Base-by-base conservation (phyloP, 371 early-diverging fungal species). In the Mucor sp. region DNA sequence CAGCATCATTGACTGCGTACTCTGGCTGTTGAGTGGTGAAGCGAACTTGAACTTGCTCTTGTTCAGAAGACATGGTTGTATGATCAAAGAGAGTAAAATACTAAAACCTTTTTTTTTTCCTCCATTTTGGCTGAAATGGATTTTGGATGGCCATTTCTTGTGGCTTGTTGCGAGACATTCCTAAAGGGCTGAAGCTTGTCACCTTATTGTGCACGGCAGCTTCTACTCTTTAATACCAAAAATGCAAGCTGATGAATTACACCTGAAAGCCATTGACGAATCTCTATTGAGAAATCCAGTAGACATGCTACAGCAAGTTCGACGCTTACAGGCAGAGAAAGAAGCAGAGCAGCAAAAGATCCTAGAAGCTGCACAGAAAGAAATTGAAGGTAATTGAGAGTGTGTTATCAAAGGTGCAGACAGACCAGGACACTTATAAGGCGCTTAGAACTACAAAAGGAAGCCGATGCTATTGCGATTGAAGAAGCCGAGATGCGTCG, bases 41-140 rank as follows among this genome's bases (percentile, higher is more conserved):
- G 47, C 92, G 90, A 70, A 97, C 95, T 80, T 95, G 95, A 57
- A 96, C 88, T 82, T 95, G 93, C 58, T 80, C 81, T 63, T 76
- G 79, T 62, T 78, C 78, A 39, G 70, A 65, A 30, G 75, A 66
- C 76, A 77, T 80, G 11, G 15, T 63, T 56, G 6, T 19, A 19
- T 23, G 7, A 57, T 25, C 19, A 58, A 68, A 68, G 59, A 62
- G 48, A 68, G 33, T 3, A 37, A 60, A 47, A 48, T 3, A 23
- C 23, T 50, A 50, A 50, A 50, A 50, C 50, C 50, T 50, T 50
- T 50, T 50, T n/a, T 44, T 19, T 23, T 15, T 43, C 23, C 37
- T 44, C 12, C 19, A 17, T 61, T 33, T 33, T 33, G 33, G 32
- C 39, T 27, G 56, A 23, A 55, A 60, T 37, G 60, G 44, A 33